Base-by-base conservation (phyloP, 352 stramenopile genomes). In the Plasmopara muralis region DNA sequence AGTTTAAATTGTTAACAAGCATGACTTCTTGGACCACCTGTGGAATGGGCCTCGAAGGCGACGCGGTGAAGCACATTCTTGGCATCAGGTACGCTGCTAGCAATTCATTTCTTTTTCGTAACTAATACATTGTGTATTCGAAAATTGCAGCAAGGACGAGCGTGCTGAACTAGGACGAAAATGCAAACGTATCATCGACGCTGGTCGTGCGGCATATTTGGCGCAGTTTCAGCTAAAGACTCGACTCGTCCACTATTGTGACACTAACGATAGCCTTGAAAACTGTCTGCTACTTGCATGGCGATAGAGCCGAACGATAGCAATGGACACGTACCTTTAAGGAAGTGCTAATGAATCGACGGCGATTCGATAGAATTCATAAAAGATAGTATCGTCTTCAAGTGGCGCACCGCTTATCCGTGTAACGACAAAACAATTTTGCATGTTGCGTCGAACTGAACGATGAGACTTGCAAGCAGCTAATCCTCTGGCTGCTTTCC, bases 11-110 rank as follows among this genome's bases (percentile, higher is more conserved):
- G 40, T 42, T 92, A 15, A 71, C 68, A 7, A 72, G 72, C 10
- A 83, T 93, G 70, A 85, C 82, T 10, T 89, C 77, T 2, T 93
- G 79, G 82, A 82, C 74, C 25, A 93, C 82, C 0, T 89, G 82
- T 50, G 77, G 75, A 9, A 90, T 93, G 77, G 59, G 60, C 0
- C 61, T 79, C 8, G 68, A 83, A 31, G 76, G 78, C 12, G 77
- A 85, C 43, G 74, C 70, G 7, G 82, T 93, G 9, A 55, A 84
- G 45, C 63, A 79, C 45, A 71, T 78, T 44, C 77, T 93, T n/a
- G 70, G 66, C 41, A 85, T 89, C 47, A 86, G 64, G 82, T 47
- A 62, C 34, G 47, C 12, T 33, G 6, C 7, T 18, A 30, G n/a
- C 49, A n/a, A 9, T 47, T 49, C 15, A 3, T 5, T 16, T 8